These are phyloP conservation scores for Monosporascus sp. DNA, from an alignment of 2,329 filamentous ascomycete species.

Conservation along the genomic window DNA sequence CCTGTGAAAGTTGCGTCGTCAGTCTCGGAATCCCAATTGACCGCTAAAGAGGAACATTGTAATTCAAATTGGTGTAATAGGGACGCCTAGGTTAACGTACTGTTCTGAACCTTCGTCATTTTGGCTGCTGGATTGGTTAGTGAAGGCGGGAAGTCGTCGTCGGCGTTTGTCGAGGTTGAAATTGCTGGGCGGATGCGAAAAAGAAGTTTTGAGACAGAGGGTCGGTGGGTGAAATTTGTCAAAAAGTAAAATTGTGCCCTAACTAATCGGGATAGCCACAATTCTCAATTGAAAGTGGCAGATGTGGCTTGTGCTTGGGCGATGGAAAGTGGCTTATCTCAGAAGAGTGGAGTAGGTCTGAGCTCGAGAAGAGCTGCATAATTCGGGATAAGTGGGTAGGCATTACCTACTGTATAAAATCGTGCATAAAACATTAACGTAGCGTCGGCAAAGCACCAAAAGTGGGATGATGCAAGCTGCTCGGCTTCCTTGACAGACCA, in stretches of 20 bases:
- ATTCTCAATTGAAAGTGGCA: too few species aligned
- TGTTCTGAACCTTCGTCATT: conserved; percentile 26
- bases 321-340: too few species aligned
- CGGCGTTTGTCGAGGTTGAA: conserved; percentile 8
- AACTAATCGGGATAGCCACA: neutral
- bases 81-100: conserved; percentile 8
- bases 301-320: too few species aligned
- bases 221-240: neutral
- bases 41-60: neutral
- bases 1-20: conserved; percentile 7
- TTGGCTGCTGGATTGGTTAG: conserved; percentile 18
- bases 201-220: neutral
- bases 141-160: conserved; percentile 10
- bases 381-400: neutral
- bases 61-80: neutral
- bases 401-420: too few species aligned
- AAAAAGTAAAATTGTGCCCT: neutral
- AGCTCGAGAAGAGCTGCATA: too few species aligned
- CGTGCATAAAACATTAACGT: too few species aligned
- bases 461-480: neutral
- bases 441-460: too few species aligned
- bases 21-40: conserved; percentile 1
- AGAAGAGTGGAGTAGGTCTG: too few species aligned
- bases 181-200: neutral
- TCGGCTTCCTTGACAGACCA: neutral